Conservation (phyloP, 108 stramenopile genomes). For the Hondaea fermentalgiana region DNA sequence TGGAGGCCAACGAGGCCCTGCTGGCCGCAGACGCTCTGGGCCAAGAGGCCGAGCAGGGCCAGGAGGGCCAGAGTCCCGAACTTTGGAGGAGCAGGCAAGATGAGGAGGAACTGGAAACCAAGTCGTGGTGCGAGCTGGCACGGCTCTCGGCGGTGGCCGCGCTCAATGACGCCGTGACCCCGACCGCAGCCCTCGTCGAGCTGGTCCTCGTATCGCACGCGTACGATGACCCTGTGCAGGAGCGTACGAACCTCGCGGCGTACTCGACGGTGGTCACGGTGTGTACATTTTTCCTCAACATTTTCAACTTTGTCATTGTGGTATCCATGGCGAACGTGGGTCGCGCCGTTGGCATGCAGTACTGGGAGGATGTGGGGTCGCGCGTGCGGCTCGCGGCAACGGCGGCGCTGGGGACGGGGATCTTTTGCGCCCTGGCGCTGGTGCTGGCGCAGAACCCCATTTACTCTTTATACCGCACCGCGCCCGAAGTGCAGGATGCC, state of each 20-base stretch:
- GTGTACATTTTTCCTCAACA: background rate
- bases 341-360: background rate
- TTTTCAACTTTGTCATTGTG: slow-evolving; percentile 19
- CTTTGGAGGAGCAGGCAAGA: background rate
- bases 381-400: background rate
- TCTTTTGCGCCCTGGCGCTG: background rate
- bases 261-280: background rate
- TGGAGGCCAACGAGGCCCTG: background rate
- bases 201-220: background rate
- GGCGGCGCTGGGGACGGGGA: background rate
- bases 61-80: background rate
- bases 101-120: background rate
- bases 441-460: background rate
- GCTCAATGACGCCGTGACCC: background rate
- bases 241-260: background rate
- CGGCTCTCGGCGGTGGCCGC: slow-evolving; percentile 11
- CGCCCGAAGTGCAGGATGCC: background rate
- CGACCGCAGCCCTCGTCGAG: background rate
- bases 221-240: background rate
- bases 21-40: background rate
- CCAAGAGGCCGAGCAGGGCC: background rate
- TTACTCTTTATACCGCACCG: background rate
- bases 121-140: background rate
- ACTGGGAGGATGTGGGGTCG: background rate
- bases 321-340: background rate